These are phyloP conservation scores for Lophium mytilinum DNA, from an alignment of 495 filamentous ascomycete species.

Conservation along the genomic window DNA sequence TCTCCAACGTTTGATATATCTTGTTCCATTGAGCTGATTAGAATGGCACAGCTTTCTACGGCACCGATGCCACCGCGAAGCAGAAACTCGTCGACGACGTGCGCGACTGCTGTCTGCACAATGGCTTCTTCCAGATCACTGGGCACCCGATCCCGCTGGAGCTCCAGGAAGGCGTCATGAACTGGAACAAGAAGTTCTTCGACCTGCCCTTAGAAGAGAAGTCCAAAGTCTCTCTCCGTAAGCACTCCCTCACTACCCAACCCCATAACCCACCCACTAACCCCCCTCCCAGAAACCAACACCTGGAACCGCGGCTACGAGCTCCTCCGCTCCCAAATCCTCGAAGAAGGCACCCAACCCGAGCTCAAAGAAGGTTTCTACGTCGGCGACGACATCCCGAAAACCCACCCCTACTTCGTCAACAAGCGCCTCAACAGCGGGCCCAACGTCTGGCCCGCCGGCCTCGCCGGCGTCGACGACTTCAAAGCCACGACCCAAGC, in stretches of 20 bases:
- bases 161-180: slow-evolving; percentile 10
- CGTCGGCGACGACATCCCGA: slow-evolving; percentile 26
- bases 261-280: slow-evolving; percentile 3
- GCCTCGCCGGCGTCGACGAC: slow-evolving; percentile 2
- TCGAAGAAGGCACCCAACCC: slow-evolving; percentile 5
- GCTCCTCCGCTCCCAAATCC: neutral
- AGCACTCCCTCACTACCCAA: slow-evolving; percentile 3
- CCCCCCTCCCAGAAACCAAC: slow-evolving; percentile 5
- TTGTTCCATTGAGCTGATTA: neutral
- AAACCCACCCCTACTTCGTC: slow-evolving; percentile 11
- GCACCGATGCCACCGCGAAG: slow-evolving; percentile 5
- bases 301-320: slow-evolving; percentile 32
- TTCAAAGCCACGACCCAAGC: slow-evolving; percentile 15
- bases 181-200: slow-evolving; percentile 2
- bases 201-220: neutral
- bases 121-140: neutral
- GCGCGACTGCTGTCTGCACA: slow-evolving; percentile 18
- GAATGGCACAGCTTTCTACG: slow-evolving; percentile 9
- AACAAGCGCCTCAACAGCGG: slow-evolving; percentile 25
- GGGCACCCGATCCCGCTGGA: neutral
- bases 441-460: slow-evolving; percentile 29
- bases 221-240: neutral
- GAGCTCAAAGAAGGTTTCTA: slow-evolving; percentile 22
- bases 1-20: neutral
- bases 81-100: slow-evolving; percentile 12